phyloP scores from a whole-genome alignment of 495 filamentous ascomycete species.

The Rostrohypoxylon terebratum region DNA sequence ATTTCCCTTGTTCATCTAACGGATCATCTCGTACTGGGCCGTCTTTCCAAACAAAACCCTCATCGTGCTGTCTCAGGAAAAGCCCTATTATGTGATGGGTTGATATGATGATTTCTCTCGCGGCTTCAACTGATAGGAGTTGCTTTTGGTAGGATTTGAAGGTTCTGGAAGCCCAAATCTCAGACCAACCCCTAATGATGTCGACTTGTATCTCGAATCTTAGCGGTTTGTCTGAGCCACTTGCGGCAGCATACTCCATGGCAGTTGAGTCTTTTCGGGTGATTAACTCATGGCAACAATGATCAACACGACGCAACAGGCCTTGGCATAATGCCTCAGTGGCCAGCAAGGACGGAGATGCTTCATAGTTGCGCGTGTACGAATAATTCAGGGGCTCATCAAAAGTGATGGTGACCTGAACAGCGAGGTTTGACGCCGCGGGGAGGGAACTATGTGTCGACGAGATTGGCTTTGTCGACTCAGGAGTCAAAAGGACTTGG shows the following conservation, averaged over 20 bases:
- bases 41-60: conserved; percentile 58
- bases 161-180: conserved; percentile 58
- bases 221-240: conserved; percentile 55
- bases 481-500: conserved; percentile 16
- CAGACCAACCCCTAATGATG: conserved; percentile 52
- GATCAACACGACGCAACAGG: conserved; percentile 59
- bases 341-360: conserved; percentile 54
- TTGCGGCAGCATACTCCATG: conserved; percentile 52
- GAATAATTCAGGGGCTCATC: conserved; percentile 56
- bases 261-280: conserved; percentile 61
- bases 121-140: conserved; percentile 52
- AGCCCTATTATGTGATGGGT: conserved; percentile 59
- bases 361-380: conserved; percentile 57
- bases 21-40: conserved; percentile 51
- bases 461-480: conserved; percentile 30
- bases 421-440: conserved; percentile 43
- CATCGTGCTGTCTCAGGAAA: conserved; percentile 59
- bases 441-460: conserved; percentile 33
- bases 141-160: conserved; percentile 61
- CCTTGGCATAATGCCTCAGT: conserved; percentile 56
- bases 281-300: conserved; percentile 60
- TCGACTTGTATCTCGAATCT: conserved; percentile 59
- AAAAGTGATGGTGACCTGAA: conserved; percentile 60
- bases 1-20: conserved; percentile 46
- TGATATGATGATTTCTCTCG: conserved; percentile 58